Conservation (phyloP, 164 flowering plant species). For the Stephania cephalantha region DNA sequence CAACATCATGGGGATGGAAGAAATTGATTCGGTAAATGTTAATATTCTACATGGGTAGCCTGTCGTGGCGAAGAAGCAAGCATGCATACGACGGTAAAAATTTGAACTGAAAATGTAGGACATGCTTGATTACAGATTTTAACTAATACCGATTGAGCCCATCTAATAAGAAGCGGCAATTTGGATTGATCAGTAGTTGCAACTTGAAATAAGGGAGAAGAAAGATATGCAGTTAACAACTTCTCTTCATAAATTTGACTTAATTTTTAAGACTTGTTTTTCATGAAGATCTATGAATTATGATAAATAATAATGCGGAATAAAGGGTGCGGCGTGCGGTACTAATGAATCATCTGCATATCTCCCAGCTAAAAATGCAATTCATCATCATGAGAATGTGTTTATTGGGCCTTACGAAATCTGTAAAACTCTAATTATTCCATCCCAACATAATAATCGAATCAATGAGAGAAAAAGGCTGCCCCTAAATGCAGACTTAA, state of each 20-base stretch:
- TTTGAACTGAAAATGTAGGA: not conserved
- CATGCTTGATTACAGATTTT: not conserved
- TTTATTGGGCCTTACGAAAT: not conserved
- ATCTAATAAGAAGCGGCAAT: not conserved
- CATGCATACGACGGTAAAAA: not conserved
- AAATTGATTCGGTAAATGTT: not conserved
- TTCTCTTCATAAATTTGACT: not conserved
- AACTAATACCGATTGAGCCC: not conserved
- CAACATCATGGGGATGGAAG: not conserved
- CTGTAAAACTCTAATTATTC: not conserved
- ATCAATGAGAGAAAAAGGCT: not conserved
- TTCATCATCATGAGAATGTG: not conserved
- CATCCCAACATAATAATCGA: not conserved
- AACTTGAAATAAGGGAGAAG: too few relatives aligned
- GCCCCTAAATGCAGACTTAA: not conserved
- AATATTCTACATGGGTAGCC: not conserved
- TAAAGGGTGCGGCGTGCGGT: too few relatives aligned
- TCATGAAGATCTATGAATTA: not conserved
- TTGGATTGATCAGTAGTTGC: too few relatives aligned
- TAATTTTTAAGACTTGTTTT: not conserved
- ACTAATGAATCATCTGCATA: not conserved
- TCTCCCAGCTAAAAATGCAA: not conserved
- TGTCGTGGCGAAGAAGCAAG: not conserved
- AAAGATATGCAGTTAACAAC: not conserved
- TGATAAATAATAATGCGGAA: too few relatives aligned